phyloP scores from a whole-genome alignment of 495 filamentous ascomycete genomes.

The Pseudevernia furfuracea region DNA sequence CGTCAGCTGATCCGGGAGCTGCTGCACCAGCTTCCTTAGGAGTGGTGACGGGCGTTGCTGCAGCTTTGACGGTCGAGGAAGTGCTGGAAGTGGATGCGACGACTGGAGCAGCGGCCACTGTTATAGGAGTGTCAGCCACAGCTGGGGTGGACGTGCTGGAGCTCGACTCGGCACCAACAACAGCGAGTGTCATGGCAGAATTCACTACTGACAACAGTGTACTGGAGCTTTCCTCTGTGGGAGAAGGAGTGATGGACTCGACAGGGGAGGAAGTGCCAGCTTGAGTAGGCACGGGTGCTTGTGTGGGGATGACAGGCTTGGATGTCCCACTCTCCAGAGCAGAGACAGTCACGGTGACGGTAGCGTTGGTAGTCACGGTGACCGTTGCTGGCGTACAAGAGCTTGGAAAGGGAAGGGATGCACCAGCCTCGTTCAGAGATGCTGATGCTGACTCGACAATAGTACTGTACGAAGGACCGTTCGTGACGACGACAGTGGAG shows the following conservation, averaged over 20 bases:
- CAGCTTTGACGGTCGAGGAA: not conserved
- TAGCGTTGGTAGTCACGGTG: constrained; percentile 16
- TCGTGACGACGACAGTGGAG: not conserved
- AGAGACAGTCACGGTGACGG: constrained; percentile 16
- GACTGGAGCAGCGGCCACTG: not conserved
- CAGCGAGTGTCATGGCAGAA: not conserved
- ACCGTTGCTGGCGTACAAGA: constrained; percentile 3
- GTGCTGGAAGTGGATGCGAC: not conserved
- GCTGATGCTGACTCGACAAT: not conserved
- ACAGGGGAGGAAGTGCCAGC: constrained; percentile 3
- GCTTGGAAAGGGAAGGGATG: not conserved
- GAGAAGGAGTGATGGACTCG: constrained; percentile 3
- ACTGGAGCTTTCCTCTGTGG: not conserved
- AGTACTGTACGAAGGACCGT: not conserved
- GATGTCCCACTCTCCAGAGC: constrained; percentile 1
- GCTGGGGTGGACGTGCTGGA: not conserved
- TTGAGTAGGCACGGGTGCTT: constrained; percentile 8
- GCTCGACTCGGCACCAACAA: not conserved
- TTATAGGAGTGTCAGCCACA: not conserved
- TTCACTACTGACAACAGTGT: not conserved
- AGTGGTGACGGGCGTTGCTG: not conserved
- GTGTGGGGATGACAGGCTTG: not conserved
- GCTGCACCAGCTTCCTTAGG: not conserved
- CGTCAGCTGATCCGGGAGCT: not conserved
- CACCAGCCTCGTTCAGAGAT: constrained; percentile 7